phyloP scores from a whole-genome alignment of 2,329 filamentous ascomycete genomes.

The Penicillium rolfsii region DNA sequence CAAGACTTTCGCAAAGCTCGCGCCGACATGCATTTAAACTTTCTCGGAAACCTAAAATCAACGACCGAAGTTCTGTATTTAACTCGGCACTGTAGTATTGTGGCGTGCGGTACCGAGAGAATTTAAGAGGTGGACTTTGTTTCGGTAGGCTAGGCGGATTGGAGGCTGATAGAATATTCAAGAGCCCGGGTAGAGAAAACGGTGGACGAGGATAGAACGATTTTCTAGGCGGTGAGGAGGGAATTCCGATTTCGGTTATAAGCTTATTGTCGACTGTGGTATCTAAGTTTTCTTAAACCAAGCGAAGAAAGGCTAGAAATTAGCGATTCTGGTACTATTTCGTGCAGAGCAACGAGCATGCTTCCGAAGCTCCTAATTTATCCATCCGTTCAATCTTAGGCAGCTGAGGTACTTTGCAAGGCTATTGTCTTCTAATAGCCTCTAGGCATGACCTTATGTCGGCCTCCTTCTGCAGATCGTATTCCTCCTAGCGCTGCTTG shows the following conservation, averaged over 20 bases:
- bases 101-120: neutral
- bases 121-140: constrained; percentile 2
- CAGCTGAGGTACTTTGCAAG: constrained; percentile 7
- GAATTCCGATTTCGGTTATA: neutral
- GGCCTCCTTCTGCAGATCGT: constrained; percentile 3
- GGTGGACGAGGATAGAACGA: neutral
- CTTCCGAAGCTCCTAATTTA: neutral
- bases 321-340: constrained; percentile 10
- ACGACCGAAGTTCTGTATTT: constrained; percentile 7
- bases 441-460: neutral
- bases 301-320: constrained; percentile 11
- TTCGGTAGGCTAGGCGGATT: constrained; percentile 1
- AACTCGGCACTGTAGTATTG: neutral
- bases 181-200: constrained; percentile 1
- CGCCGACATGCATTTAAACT: neutral
- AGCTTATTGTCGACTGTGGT: neutral
- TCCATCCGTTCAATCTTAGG: neutral
- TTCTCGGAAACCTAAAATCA: constrained; percentile 5
- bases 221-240: constrained; percentile 7
- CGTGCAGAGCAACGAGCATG: constrained; percentile 8
- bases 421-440: constrained; percentile 8
- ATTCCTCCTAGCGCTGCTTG: neutral
- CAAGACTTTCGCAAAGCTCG: constrained; percentile 5
- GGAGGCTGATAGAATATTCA: constrained; percentile 1
- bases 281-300: constrained; percentile 8